A percentile compares a stretch with the other conserved stretches of the same genome.
Conservation (phyloP, 108 stramenopile genomes). For the Aurantiochytrium sp. region DNA sequence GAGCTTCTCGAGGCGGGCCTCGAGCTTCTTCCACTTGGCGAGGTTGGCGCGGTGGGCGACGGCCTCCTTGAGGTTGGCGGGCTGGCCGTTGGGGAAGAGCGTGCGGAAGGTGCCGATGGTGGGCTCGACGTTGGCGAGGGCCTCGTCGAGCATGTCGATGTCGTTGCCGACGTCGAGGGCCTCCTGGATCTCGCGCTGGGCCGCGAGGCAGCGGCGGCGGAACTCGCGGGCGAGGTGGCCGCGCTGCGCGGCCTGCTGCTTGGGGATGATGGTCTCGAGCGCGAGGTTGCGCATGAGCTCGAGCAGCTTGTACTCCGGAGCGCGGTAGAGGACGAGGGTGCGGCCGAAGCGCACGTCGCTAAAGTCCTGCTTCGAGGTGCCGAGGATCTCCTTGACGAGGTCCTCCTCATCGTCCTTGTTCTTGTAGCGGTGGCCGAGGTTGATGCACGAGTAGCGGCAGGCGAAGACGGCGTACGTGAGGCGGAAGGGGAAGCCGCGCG, state of each 20-base stretch:
- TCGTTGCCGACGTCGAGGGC: slow-evolving; percentile 13
- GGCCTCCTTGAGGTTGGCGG: background rate
- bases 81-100: slow-evolving; percentile 29
- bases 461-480: slow-evolving; percentile 29
- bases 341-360: slow-evolving; percentile 47
- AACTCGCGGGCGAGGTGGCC: slow-evolving; percentile 32
- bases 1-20: slow-evolving; percentile 12
- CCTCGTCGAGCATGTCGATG: slow-evolving; percentile 15
- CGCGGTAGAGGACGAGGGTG: slow-evolving; percentile 59
- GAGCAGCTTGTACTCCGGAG: slow-evolving; percentile 54
- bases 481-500: slow-evolving; percentile 44
- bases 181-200: background rate
- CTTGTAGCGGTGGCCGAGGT: slow-evolving; percentile 11
- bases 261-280: slow-evolving; percentile 49
- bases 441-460: slow-evolving; percentile 36
- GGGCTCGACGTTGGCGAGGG: slow-evolving; percentile 9
- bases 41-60: background rate
- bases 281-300: slow-evolving; percentile 57
- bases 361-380: slow-evolving; percentile 48
- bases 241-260: slow-evolving; percentile 39
- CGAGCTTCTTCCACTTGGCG: background rate
- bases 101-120: background rate
- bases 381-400: slow-evolving; percentile 16
- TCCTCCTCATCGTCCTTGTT: slow-evolving; percentile 2
- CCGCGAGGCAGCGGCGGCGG: background rate